phyloP scores from a whole-genome alignment of 306 rosid species.

The Acacia melanoxylon region DNA sequence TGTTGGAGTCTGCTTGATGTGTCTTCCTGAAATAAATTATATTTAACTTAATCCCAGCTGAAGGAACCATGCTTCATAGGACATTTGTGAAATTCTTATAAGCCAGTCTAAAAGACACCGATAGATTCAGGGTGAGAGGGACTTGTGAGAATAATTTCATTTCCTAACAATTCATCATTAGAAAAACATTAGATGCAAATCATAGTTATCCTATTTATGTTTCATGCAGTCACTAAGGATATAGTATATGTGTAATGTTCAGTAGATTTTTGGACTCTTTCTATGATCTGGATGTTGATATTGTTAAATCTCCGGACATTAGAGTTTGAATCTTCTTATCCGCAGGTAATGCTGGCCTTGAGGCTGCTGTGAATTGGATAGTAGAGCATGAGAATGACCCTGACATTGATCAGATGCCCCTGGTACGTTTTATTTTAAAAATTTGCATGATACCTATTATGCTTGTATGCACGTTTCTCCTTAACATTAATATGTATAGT shows the following conservation, averaged over 20 bases:
- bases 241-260: conserved; percentile 21
- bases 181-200: conserved; percentile 6
- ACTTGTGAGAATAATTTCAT: background rate
- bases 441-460: conserved; percentile 17
- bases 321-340: conserved; percentile 36
- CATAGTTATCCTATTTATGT: conserved; percentile 4
- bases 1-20: background rate
- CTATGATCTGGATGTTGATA: background rate
- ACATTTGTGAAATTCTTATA: background rate
- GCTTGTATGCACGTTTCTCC: background rate
- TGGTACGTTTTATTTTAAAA: conserved; percentile 46
- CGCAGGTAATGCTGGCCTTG: conserved; percentile 79
- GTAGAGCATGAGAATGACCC: conserved; percentile 85
- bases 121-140: background rate
- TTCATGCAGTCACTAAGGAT: conserved; percentile 17
- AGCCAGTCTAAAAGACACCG: conserved; percentile 5
- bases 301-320: conserved; percentile 10
- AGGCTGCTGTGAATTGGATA: conserved; percentile 90
- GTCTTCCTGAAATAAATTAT: background rate
- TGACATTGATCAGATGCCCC: conserved; percentile 86
- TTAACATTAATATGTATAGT: background rate
- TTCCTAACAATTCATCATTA: background rate
- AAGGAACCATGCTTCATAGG: background rate
- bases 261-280: conserved; percentile 17
- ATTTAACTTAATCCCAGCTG: background rate